phyloP scores from a whole-genome alignment of 768 basidiomycete species.

The Suillus decipiens region DNA sequence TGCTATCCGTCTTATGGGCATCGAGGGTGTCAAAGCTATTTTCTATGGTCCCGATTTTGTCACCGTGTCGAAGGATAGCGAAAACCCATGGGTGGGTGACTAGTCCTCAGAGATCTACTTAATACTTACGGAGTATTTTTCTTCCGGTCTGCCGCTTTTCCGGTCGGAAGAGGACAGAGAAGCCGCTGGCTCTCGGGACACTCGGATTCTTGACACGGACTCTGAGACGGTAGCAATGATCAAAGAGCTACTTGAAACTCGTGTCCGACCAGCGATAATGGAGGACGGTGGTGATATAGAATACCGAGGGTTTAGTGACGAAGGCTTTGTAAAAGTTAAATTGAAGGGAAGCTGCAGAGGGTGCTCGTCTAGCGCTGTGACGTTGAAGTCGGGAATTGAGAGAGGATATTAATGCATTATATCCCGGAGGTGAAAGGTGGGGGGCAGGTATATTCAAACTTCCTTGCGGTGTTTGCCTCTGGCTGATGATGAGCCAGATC shows the following conservation, averaged over 20 bases:
- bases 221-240: constrained; percentile 99
- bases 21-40: too few species aligned
- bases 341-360: constrained; percentile 98
- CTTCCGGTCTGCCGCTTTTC: constrained; percentile 84
- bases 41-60: constrained; percentile 96
- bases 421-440: constrained; percentile 94
- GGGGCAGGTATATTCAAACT: constrained; percentile 62
- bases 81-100: constrained; percentile 86
- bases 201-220: constrained; percentile 89
- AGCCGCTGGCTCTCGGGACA: constrained; percentile 89
- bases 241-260: constrained; percentile 93
- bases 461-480: neutral
- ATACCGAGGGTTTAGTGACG: constrained; percentile 87
- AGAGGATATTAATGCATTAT: constrained; percentile 99
- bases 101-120: constrained; percentile 90
- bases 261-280: constrained; percentile 96
- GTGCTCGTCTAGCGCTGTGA: constrained; percentile 91
- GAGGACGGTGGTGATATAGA: constrained; percentile 99
- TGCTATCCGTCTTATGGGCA: too few species aligned
- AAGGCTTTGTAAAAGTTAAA: constrained; percentile 81
- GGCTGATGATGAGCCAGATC: constrained; percentile 50
- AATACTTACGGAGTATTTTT: constrained; percentile 95
- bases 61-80: constrained; percentile 89
- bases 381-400: constrained; percentile 95
- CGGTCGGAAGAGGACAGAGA: constrained; percentile 78